Percentiles rank a stretch among this genome's conserved stretches.
These are phyloP conservation scores for Polytrichum formosum DNA, from an alignment of 225 moss, liverwort and hornwort genomes.

Conservation along the genomic window DNA sequence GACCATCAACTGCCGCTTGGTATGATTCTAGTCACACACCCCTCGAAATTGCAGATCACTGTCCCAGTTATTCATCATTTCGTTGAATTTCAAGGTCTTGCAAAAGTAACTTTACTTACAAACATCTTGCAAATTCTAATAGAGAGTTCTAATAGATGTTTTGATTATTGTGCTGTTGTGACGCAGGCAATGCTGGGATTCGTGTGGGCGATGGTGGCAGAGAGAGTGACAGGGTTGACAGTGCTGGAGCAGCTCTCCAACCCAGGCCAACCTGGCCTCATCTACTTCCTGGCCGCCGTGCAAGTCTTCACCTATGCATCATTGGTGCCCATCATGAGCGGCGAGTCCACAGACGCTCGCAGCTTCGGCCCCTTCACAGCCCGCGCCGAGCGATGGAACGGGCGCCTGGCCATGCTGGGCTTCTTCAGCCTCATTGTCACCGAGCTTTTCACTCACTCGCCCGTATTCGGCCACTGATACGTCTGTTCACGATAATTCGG, in stretches of 20 bases:
- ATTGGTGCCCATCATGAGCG: conserved; percentile 30
- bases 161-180: no score
- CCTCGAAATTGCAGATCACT: no score
- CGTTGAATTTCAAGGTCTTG: no score
- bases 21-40: no score
- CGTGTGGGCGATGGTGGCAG: no score
- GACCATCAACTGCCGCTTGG: no score
- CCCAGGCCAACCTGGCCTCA: conserved; percentile 10
- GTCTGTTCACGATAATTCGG: no score
- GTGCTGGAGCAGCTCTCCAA: conserved; percentile 37
- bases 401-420: conserved; percentile 19
- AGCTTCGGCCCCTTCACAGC: conserved; percentile 30
- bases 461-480: conserved; percentile 3
- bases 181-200: no score
- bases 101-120: no score
- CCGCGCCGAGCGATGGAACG: conserved; percentile 19
- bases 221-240: conserved; percentile 15
- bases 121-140: no score
- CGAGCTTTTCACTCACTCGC: conserved; percentile 19
- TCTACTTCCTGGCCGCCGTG: conserved; percentile 25
- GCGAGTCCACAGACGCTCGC: conserved; percentile 34
- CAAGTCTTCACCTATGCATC: conserved; percentile 39
- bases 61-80: no score
- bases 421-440: conserved; percentile 18
- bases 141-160: no score